A percentile compares a stretch with the other conserved stretches of the same genome.
These are phyloP conservation scores for Saccharomyces hybrid DNA, from an alignment of 1,139 yeast species.

Conservation along the genomic window DNA sequence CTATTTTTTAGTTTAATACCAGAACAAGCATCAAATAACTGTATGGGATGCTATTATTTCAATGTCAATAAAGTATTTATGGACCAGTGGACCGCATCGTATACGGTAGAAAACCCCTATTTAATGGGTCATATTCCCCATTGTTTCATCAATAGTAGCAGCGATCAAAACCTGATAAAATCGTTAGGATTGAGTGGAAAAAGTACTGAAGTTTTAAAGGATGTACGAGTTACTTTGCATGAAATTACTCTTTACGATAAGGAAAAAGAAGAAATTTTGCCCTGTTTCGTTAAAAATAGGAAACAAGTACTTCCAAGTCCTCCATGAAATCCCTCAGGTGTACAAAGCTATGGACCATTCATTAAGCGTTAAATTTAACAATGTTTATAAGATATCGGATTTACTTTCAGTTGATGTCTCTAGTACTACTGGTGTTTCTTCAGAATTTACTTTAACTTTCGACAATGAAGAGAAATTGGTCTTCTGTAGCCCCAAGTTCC, in stretches of 20 bases:
- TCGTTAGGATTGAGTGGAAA: slow-evolving; percentile 43
- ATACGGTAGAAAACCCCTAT: slow-evolving; percentile 17
- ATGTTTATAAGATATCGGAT: slow-evolving; percentile 47
- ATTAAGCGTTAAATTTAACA: slow-evolving; percentile 36
- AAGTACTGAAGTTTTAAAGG: slow-evolving; percentile 36
- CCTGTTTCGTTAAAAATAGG: slow-evolving; percentile 65
- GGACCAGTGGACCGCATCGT: slow-evolving; percentile 31
- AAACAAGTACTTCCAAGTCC: slow-evolving; percentile 54
- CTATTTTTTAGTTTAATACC: slow-evolving; percentile 39
- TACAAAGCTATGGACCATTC: slow-evolving; percentile 28
- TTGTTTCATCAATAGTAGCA: slow-evolving; percentile 38
- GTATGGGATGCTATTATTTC: slow-evolving; percentile 50
- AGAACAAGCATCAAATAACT: slow-evolving; percentile 44
- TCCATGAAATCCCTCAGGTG: slow-evolving; percentile 35
- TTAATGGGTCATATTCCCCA: slow-evolving; percentile 18
- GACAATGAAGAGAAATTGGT: slow-evolving; percentile 40
- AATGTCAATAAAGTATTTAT: slow-evolving; percentile 47
- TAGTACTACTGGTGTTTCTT: slow-evolving; percentile 41
- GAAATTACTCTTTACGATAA: slow-evolving; percentile 39
- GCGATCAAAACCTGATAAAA: slow-evolving; percentile 42
- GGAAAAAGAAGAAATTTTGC: slow-evolving; percentile 34
- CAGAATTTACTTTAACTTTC: slow-evolving; percentile 52
- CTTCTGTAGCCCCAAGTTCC: slow-evolving; percentile 51
- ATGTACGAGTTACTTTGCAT: slow-evolving; percentile 45
- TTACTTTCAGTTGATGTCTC: slow-evolving; percentile 48